Evolutionary conservation across 2,329 filamentous ascomycete genomes (phyloP).

Genomic region (Leptographium wingfieldii): DNA sequence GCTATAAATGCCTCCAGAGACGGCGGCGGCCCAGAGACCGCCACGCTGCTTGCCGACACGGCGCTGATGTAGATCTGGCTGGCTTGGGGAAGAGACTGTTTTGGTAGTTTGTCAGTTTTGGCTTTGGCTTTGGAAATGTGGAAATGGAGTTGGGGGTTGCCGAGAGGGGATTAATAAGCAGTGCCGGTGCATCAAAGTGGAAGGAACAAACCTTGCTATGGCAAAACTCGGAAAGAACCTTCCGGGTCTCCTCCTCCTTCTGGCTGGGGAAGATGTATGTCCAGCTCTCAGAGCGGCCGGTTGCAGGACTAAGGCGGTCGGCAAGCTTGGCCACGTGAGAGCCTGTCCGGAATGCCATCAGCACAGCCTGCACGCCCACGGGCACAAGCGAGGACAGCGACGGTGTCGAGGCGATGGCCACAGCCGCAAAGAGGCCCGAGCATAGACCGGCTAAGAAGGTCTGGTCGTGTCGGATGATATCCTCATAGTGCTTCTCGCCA

Average conservation of each 20-base stretch:
- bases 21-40: slow-evolving; percentile 41
- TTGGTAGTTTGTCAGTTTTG: background rate
- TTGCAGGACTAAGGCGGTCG: slow-evolving; percentile 28
- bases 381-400: slow-evolving; percentile 49
- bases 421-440: slow-evolving; percentile 58
- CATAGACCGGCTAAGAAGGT: slow-evolving; percentile 51
- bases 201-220: slow-evolving; percentile 30
- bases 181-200: no score
- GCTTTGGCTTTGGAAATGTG: background rate
- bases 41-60: slow-evolving; percentile 32
- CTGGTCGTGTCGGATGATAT: slow-evolving; percentile 36
- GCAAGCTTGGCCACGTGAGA: slow-evolving; percentile 39
- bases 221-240: slow-evolving; percentile 44
- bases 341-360: slow-evolving; percentile 54
- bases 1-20: slow-evolving; percentile 31
- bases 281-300: slow-evolving; percentile 46
- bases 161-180: background rate
- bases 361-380: slow-evolving; percentile 49
- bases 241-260: slow-evolving; percentile 34
- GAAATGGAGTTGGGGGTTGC: no score
- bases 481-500: slow-evolving; percentile 40
- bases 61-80: slow-evolving; percentile 42
- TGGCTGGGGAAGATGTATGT: slow-evolving; percentile 51
- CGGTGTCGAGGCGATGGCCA: slow-evolving; percentile 50
- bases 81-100: slow-evolving; percentile 24